phyloP scores from a whole-genome alignment of 768 basidiomycete species.

The Terana coerulea region DNA sequence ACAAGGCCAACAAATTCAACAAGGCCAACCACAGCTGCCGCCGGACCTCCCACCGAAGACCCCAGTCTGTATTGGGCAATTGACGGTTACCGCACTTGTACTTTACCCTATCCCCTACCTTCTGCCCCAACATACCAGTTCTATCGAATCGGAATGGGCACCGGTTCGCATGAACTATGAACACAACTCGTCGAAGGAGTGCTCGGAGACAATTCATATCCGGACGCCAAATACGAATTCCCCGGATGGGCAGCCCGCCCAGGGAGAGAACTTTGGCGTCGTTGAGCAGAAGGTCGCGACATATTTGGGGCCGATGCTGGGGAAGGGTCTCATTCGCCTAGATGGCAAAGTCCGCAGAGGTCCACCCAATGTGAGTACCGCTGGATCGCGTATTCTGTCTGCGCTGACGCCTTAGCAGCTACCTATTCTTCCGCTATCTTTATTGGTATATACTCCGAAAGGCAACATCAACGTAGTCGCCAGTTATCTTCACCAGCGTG shows the following conservation, averaged over 20 bases:
- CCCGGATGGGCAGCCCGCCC: conserved; percentile 47
- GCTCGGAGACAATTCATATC: conserved; percentile 75
- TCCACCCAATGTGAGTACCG: conserved; percentile 50
- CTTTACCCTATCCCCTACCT: conserved; percentile 80
- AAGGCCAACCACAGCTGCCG: conserved; percentile 33
- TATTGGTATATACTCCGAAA: conserved; percentile 92
- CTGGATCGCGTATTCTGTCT: conserved; percentile 1
- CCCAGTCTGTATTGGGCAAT: conserved; percentile 84
- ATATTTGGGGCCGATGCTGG: conserved; percentile 77
- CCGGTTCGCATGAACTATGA: conserved; percentile 71
- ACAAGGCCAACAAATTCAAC: conserved; percentile 11
- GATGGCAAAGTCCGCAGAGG: conserved; percentile 74
- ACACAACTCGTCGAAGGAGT: conserved; percentile 47
- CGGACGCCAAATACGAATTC: conserved; percentile 54
- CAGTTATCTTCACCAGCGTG: conserved; percentile 62
- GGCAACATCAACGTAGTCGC: conserved; percentile 86
- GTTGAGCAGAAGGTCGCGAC: conserved; percentile 85
- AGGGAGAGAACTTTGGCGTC: conserved; percentile 74
- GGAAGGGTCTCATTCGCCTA: conserved; percentile 76
- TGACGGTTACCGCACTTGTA: conserved; percentile 79
- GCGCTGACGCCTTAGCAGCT: conserved; percentile 42
- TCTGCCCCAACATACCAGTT: conserved; percentile 33
- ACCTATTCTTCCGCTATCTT: conserved; percentile 76
- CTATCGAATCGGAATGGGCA: conserved; percentile 57
- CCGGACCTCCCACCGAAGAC: conserved; percentile 72